These are phyloP conservation scores for Pittosporum tobira DNA, from an alignment of 129 eudicot species.

Conservation along the genomic window DNA sequence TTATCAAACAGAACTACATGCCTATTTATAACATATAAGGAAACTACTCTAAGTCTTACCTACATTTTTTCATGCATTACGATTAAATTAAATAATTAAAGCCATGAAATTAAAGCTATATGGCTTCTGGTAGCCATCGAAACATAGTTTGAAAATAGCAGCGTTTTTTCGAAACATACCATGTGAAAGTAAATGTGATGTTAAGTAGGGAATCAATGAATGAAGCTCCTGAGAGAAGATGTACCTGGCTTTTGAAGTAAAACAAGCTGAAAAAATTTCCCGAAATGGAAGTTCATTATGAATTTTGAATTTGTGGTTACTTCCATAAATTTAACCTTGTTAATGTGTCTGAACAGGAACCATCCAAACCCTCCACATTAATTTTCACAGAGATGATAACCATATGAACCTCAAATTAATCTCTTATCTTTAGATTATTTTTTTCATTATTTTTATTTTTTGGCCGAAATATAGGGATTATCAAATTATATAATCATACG, in stretches of 20 bases:
- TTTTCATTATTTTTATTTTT: no score
- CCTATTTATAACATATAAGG: conserved; percentile 6
- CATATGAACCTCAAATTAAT: conserved; percentile 1
- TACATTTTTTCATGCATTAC: background rate
- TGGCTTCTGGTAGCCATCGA: background rate
- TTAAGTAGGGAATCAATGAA: background rate
- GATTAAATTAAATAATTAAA: background rate
- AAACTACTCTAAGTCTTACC: background rate
- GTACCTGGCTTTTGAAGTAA: background rate
- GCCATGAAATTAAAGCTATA: background rate
- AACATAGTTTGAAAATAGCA: background rate
- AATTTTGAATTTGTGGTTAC: background rate
- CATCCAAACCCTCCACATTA: no score
- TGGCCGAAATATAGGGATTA: background rate
- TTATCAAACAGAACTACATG: conserved; percentile 2
- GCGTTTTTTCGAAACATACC: conserved; percentile 3
- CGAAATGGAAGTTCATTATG: background rate
- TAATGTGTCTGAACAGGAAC: no score
- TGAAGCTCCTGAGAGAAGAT: background rate
- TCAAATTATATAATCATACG: conserved; percentile 10
- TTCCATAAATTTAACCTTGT: background rate
- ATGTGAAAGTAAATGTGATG: conserved; percentile 10
- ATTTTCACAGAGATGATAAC: background rate
- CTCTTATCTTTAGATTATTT: background rate
- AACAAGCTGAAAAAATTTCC: background rate